Evolutionary conservation across 169 alveolate genomes (phyloP).

Genomic region (Theileria luwenshuni): DNA sequence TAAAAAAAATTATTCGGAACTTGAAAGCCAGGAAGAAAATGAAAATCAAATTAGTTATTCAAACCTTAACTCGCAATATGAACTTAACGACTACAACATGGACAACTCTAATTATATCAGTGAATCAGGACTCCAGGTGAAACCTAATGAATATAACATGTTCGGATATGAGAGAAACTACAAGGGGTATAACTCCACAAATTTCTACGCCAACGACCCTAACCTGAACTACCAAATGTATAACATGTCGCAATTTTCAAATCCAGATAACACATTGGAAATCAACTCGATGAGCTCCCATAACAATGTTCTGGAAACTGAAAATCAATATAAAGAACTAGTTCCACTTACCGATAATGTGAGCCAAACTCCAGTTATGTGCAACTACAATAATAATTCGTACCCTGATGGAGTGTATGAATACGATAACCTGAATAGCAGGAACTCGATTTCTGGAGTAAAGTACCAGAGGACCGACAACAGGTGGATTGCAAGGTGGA

Average conservation of each 20-base stretch:
- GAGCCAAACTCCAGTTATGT: neutral
- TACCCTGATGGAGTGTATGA: neutral
- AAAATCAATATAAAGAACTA: no score
- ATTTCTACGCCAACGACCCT: neutral
- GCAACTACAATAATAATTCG: neutral
- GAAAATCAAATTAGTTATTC: no score
- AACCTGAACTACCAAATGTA: slow-evolving; percentile 7
- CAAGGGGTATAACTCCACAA: slow-evolving; percentile 6
- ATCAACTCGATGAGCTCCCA: neutral
- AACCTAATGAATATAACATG: no score
- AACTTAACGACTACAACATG: no score
- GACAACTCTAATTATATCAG: no score
- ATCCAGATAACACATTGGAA: neutral
- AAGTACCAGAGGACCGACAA: slow-evolving; percentile 79
- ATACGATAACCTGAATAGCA: neutral
- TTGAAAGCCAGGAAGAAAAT: no score
- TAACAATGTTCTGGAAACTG: neutral
- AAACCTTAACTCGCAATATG: no score
- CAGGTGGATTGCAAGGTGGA: slow-evolving; percentile 83
- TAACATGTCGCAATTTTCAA: slow-evolving; percentile 8
- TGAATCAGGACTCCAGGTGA: no score
- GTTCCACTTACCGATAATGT: no score
- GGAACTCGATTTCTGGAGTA: slow-evolving; percentile 70
- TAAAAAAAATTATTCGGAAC: no score
- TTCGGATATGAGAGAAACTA: no score